A percentile compares a stretch with the other conserved stretches of the same genome.
Conservation (phyloP, 176 grass and related monocot species). For the Hordeum marinum region DNA sequence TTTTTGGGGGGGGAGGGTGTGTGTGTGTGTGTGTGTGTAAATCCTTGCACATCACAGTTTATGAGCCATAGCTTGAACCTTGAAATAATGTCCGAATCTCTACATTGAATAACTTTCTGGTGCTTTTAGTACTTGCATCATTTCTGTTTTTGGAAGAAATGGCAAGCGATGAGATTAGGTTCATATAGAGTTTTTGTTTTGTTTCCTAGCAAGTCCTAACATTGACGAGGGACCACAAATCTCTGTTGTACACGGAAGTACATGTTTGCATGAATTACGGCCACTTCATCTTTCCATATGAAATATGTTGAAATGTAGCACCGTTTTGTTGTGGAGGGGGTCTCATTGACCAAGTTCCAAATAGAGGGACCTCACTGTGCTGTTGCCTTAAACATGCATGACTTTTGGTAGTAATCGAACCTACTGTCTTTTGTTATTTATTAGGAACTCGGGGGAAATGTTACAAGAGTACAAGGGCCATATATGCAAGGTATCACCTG, state of each 20-base stretch:
- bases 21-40: background rate
- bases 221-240: background rate
- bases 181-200: constrained; percentile 2
- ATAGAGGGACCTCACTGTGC: background rate
- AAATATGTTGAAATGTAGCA: background rate
- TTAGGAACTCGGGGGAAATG: constrained; percentile 78
- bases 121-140: background rate
- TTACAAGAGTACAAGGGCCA: constrained; percentile 95
- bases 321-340: background rate
- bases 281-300: background rate
- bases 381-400: background rate
- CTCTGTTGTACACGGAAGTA: background rate
- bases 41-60: background rate
- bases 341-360: background rate
- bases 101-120: background rate
- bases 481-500: constrained; percentile 61
- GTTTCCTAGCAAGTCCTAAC: background rate
- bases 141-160: background rate
- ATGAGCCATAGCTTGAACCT: background rate
- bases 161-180: background rate
- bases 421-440: constrained; percentile 1
- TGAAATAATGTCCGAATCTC: background rate
- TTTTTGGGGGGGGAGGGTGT: too few relatives aligned
- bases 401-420: background rate
- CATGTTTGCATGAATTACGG: background rate